Evolutionary conservation across 192 early-diverging fungal species (phyloP).

Genomic region (Backusella sp.): DNA sequence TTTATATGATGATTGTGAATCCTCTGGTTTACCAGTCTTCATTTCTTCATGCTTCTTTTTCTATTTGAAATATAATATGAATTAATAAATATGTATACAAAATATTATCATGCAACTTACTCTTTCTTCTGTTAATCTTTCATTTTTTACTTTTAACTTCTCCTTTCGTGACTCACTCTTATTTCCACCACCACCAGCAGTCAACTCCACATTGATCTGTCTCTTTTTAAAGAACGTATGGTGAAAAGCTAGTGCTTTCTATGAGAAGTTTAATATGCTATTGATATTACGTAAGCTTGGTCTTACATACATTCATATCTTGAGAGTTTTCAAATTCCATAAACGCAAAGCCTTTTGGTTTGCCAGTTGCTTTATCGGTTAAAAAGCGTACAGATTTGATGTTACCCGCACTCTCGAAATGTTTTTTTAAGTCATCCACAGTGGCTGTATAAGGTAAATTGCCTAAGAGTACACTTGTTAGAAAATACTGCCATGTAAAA

Average conservation of each 20-base stretch:
- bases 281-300: too few species aligned
- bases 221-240: constrained; percentile 58
- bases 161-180: constrained; percentile 47
- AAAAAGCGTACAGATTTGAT: constrained; percentile 62
- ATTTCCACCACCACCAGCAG: constrained; percentile 71
- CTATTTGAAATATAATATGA: constrained; percentile 19
- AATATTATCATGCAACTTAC: constrained; percentile 32
- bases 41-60: constrained; percentile 48
- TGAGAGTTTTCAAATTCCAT: constrained; percentile 58
- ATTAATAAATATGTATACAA: neutral
- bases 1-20: constrained; percentile 10
- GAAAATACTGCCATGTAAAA: too few species aligned
- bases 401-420: constrained; percentile 55
- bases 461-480: constrained; percentile 29
- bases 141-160: constrained; percentile 50
- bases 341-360: constrained; percentile 75
- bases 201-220: constrained; percentile 73
- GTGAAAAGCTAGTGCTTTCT: constrained; percentile 65
- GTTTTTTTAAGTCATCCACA: constrained; percentile 56
- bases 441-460: constrained; percentile 67
- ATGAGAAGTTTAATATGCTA: neutral
- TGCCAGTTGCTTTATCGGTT: constrained; percentile 67
- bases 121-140: constrained; percentile 51
- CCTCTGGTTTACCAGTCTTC: neutral
- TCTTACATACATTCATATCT: constrained; percentile 52